Conservation (phyloP, 306 rosid genomes). For the Vicia villosa region DNA sequence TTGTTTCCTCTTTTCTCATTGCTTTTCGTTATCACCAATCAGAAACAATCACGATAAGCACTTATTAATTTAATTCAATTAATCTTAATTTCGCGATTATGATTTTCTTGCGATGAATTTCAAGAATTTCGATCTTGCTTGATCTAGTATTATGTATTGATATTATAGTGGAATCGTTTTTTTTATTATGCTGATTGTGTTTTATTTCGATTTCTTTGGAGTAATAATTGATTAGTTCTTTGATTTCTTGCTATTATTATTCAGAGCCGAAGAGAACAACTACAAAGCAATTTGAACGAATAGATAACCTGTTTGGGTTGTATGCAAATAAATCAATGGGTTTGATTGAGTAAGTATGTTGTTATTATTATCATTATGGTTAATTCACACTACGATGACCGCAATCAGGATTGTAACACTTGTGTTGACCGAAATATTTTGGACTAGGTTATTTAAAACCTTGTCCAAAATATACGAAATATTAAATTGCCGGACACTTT, state of each 20-base stretch:
- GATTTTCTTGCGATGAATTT: slow-evolving; percentile 24
- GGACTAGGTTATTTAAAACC: no score
- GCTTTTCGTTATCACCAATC: slow-evolving; percentile 34
- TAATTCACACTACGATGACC: no score
- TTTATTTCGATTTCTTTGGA: no score
- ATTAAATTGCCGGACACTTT: no score
- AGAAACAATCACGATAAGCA: not conserved
- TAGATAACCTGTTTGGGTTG: slow-evolving; percentile 45
- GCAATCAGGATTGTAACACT: no score
- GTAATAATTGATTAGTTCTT: no score
- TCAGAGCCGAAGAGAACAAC: slow-evolving; percentile 50
- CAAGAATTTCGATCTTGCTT: slow-evolving; percentile 3
- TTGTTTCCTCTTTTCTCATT: slow-evolving; percentile 7
- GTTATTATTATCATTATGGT: not conserved
- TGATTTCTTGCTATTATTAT: slow-evolving; percentile 29
- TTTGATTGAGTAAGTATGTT: slow-evolving; percentile 63
- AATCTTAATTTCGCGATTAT: not conserved
- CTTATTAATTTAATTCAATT: not conserved
- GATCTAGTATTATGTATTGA: not conserved
- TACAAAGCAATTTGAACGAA: slow-evolving; percentile 48
- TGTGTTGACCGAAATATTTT: no score
- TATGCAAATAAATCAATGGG: slow-evolving; percentile 50
- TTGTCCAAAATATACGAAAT: no score
- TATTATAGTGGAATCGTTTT: not conserved
- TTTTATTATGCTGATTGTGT: not conserved